phyloP scores from a whole-genome alignment of 2,329 filamentous ascomycete genomes.

The Hypoxylon sp. region DNA sequence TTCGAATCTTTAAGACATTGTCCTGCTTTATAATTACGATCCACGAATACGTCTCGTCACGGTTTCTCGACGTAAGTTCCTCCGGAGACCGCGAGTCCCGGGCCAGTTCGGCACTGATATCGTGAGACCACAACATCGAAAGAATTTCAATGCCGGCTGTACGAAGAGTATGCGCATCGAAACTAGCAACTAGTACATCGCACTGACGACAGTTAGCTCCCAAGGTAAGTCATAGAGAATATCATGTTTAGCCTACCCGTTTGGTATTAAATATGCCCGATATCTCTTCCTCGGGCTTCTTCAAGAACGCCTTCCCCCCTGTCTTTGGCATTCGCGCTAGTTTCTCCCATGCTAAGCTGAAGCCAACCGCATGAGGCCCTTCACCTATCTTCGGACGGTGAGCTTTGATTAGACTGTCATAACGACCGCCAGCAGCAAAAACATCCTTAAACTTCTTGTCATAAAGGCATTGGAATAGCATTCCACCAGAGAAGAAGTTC shows the following conservation, averaged over 20 bases:
- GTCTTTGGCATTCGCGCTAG: slow-evolving; percentile 76
- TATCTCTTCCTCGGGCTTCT: slow-evolving; percentile 76
- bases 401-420: slow-evolving; percentile 89
- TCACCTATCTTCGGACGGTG: slow-evolving; percentile 79
- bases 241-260: slow-evolving; percentile 65
- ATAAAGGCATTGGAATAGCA: slow-evolving; percentile 92
- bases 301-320: slow-evolving; percentile 73
- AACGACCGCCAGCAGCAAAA: slow-evolving; percentile 93
- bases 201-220: slow-evolving; percentile 66
- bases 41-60: slow-evolving; percentile 86
- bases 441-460: slow-evolving; percentile 88
- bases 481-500: slow-evolving; percentile 86
- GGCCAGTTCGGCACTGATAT: slow-evolving; percentile 90
- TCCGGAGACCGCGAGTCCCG: slow-evolving; percentile 84
- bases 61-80: slow-evolving; percentile 82
- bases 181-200: slow-evolving; percentile 91
- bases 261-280: slow-evolving; percentile 73
- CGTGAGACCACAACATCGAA: slow-evolving; percentile 83
- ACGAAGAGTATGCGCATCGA: slow-evolving; percentile 82
- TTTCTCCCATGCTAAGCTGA: slow-evolving; percentile 90
- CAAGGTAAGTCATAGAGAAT: background rate
- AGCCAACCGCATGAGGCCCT: slow-evolving; percentile 88
- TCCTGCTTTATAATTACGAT: slow-evolving; percentile 89
- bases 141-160: slow-evolving; percentile 83
- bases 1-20: slow-evolving; percentile 83